Conservation (phyloP, 768 basidiomycete species). For the Calvatia gigantea region DNA sequence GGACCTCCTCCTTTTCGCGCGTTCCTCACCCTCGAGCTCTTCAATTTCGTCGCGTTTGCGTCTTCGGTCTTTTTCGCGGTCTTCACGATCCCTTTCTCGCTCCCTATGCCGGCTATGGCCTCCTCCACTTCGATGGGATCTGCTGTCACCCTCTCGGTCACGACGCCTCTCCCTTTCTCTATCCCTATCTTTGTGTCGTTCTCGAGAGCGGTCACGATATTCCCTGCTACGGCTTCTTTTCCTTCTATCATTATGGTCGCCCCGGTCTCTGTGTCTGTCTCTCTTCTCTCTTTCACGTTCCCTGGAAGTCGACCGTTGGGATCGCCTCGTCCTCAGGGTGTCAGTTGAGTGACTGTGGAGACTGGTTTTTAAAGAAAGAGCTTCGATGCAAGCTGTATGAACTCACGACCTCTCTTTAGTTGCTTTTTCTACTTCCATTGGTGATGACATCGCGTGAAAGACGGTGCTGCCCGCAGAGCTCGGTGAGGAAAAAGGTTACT, state of each 20-base stretch:
- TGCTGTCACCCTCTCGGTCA: conserved; percentile 49
- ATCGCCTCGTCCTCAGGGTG: conserved; percentile 68
- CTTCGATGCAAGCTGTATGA: neutral
- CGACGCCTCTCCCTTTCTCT: conserved; percentile 47
- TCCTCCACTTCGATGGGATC: conserved; percentile 45
- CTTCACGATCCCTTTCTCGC: conserved; percentile 49
- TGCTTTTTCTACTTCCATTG: conserved; percentile 64
- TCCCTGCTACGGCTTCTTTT: conserved; percentile 64
- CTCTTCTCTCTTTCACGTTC: conserved; percentile 47
- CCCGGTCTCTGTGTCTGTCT: conserved; percentile 50
- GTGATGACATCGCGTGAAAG: conserved; percentile 39
- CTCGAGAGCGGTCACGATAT: conserved; percentile 54
- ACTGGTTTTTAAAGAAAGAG: conserved; percentile 26
- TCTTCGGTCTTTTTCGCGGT: conserved; percentile 50
- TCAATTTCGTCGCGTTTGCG: conserved; percentile 38
- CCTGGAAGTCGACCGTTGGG: conserved; percentile 69
- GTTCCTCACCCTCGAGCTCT: conserved; percentile 36
- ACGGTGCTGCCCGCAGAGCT: conserved; percentile 8
- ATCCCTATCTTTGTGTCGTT: conserved; percentile 46
- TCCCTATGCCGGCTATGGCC: conserved; percentile 46
- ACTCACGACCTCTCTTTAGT: conserved; percentile 62
- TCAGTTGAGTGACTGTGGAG: conserved; percentile 77
- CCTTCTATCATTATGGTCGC: conserved; percentile 58
- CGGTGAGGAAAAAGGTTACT: conserved; percentile 4
- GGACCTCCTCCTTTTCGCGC: conserved; percentile 60